Base-by-base conservation (phyloP, 495 filamentous ascomycete species). In the Cudoniella acicularis region DNA sequence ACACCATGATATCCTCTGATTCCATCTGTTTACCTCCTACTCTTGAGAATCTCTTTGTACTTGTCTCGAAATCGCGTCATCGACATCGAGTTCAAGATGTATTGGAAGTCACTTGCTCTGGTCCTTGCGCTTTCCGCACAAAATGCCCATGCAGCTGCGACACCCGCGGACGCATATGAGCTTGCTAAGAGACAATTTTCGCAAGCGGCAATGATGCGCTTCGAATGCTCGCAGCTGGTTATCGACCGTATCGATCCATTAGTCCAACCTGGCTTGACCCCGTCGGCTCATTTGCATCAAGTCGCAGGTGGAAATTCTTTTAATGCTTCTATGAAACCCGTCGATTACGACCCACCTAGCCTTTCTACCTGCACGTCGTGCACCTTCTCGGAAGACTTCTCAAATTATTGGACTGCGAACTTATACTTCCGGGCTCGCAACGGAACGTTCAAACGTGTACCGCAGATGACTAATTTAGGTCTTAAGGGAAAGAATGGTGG, bases 281-380 rank as follows among this genome's bases (percentile, higher is more conserved):
- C 78, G 2, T 76, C 83, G 1, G 67, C 66, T 27, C 86, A 90
- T 71, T 74, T 84, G 0, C 87, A 89, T 57, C 79, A 79, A 18
- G 75, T 89, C 56, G 75, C 80, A 62, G 87, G 87, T 22, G 83
- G 83, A 48, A 83, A 79, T 65, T 83, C 76, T 4, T 89, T 89
- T 65, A 72, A 76, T 43, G 61, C 71, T 3, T 67, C 73, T 16
- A 75, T 83, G 18, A 77, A 79, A 24, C 57, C 66, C 24, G 43
- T n/a, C 8, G 18, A 46, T 17, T 36, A 36, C 30, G 43, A 46
- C 18, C 43, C 18, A 4, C n/a, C 43, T 46, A 21, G 6, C 4
- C 18, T 46, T 4, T 81, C 84, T 0, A 75, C 73, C 8, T 90
- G 87, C 67, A 83, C 82, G 43, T 79, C 84, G 3, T 86, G 85